phyloP scores from a whole-genome alignment of 139 green algal genomes.

The Chlamydomonas schloesseri region DNA sequence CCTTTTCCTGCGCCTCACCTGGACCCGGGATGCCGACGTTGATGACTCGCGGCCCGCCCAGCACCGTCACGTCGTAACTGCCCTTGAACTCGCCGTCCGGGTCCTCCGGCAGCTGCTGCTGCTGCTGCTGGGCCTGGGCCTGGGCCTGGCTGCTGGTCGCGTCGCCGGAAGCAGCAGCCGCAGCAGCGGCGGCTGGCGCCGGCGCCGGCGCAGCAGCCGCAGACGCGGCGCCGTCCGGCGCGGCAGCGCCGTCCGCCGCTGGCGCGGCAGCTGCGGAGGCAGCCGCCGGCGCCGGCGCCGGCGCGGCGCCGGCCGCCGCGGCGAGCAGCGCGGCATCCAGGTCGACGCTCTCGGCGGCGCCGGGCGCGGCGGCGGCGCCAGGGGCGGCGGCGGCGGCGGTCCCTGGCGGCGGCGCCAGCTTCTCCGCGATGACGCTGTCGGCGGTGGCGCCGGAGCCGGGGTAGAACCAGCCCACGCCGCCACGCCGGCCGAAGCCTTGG shows the following conservation, averaged over 20 bases:
- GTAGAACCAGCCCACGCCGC: slow-evolving; percentile 75
- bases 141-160: too few relatives aligned
- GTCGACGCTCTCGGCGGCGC: not conserved
- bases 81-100: slow-evolving; percentile 72
- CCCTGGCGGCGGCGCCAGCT: not conserved
- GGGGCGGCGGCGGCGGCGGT: not conserved
- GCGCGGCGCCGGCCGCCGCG: not conserved
- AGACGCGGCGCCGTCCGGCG: not conserved
- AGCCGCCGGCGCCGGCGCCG: not conserved
- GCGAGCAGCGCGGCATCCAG: too few relatives aligned
- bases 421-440: slow-evolving; percentile 66
- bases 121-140: not conserved
- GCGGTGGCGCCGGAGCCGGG: slow-evolving; percentile 84
- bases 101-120: slow-evolving; percentile 56
- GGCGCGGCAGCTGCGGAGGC: not conserved
- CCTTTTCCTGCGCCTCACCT: too few relatives aligned
- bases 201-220: not conserved
- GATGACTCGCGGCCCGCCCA: slow-evolving; percentile 83
- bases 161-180: not conserved
- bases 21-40: slow-evolving; percentile 69
- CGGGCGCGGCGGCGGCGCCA: slow-evolving; percentile 4
- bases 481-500: slow-evolving; percentile 79
- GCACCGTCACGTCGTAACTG: slow-evolving; percentile 65
- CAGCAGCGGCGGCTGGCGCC: not conserved
- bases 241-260: not conserved